These are phyloP conservation scores for Saksenaea vasiformis DNA, from an alignment of 371 early-diverging fungal genomes.

Conservation along the genomic window DNA sequence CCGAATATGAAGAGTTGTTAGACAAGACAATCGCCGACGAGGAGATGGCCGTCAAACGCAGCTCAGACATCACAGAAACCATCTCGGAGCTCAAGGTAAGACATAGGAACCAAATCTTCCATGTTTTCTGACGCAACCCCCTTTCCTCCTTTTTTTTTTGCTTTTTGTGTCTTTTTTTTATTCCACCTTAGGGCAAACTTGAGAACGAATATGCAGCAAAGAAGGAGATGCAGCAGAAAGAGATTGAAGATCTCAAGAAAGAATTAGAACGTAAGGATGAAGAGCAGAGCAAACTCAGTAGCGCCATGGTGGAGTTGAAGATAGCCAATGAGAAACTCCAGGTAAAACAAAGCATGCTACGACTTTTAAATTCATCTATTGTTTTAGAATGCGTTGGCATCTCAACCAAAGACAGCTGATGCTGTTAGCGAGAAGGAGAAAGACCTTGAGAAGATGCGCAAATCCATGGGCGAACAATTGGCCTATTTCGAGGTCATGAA, in stretches of 20 bases:
- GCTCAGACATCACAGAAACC: slow-evolving; percentile 68
- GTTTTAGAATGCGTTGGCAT: neutral
- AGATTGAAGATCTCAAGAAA: slow-evolving; percentile 71
- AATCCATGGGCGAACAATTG: slow-evolving; percentile 89
- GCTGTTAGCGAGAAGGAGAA: slow-evolving; percentile 69
- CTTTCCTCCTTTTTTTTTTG: too few species aligned
- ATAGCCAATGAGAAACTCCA: slow-evolving; percentile 73
- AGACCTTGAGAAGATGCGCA: slow-evolving; percentile 85
- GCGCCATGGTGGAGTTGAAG: slow-evolving; percentile 62
- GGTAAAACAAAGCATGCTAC: slow-evolving; percentile 18
- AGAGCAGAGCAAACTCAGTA: slow-evolving; percentile 66
- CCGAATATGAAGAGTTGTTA: slow-evolving; percentile 92
- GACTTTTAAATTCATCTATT: neutral
- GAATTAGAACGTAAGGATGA: slow-evolving; percentile 70
- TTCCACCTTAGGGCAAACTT: slow-evolving; percentile 58
- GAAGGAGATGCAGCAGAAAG: slow-evolving; percentile 73
- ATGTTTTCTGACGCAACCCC: neutral
- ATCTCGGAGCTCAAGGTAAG: slow-evolving; percentile 75
- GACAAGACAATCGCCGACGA: slow-evolving; percentile 94
- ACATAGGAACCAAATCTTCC: neutral
- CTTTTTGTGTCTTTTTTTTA: neutral
- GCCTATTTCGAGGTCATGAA: slow-evolving; percentile 95
- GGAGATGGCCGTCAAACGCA: slow-evolving; percentile 66
- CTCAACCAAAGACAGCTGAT: slow-evolving; percentile 24
- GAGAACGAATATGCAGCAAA: slow-evolving; percentile 81